Evolutionary conservation across 2,329 filamentous ascomycete genomes (phyloP).

Genomic region (Trichoderma hamatum): DNA sequence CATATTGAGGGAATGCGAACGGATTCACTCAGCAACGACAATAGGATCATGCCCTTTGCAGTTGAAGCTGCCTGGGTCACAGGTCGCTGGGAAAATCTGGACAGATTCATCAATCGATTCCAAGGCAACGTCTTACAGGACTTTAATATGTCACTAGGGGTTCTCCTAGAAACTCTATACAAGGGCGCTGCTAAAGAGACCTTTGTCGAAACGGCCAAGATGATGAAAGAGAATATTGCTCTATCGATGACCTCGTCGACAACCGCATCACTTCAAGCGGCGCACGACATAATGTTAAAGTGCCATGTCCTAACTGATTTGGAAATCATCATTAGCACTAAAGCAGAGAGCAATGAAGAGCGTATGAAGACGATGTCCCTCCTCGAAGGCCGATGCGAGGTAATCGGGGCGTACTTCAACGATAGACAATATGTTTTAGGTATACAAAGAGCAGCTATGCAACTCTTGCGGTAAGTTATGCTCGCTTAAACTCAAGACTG

Average conservation of each 20-base stretch:
- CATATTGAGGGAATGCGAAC: constrained; percentile 77
- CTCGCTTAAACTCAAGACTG: background rate
- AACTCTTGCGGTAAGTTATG: constrained; percentile 64
- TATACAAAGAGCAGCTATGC: constrained; percentile 84
- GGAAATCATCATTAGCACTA: constrained; percentile 68
- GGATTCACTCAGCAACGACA: constrained; percentile 52
- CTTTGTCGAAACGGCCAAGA: constrained; percentile 61
- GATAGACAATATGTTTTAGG: constrained; percentile 95
- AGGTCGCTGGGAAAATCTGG: constrained; percentile 75
- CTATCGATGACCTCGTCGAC: constrained; percentile 74
- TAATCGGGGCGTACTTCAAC: constrained; percentile 83
- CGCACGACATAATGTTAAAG: constrained; percentile 81
- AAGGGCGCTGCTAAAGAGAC: constrained; percentile 51
- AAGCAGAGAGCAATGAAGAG: constrained; percentile 47
- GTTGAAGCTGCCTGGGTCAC: constrained; percentile 93
- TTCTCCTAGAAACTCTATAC: constrained; percentile 61
- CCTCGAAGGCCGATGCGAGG: constrained; percentile 77
- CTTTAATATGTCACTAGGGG: constrained; percentile 81
- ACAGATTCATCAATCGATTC: constrained; percentile 64
- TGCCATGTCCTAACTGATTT: constrained; percentile 88
- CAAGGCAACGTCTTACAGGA: constrained; percentile 56
- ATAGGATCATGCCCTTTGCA: constrained; percentile 76
- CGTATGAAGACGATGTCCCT: constrained; percentile 40
- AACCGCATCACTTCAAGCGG: constrained; percentile 79
- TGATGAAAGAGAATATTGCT: constrained; percentile 70